Conservation (phyloP, 805 yeast species). For the Starmerella stellata region DNA sequence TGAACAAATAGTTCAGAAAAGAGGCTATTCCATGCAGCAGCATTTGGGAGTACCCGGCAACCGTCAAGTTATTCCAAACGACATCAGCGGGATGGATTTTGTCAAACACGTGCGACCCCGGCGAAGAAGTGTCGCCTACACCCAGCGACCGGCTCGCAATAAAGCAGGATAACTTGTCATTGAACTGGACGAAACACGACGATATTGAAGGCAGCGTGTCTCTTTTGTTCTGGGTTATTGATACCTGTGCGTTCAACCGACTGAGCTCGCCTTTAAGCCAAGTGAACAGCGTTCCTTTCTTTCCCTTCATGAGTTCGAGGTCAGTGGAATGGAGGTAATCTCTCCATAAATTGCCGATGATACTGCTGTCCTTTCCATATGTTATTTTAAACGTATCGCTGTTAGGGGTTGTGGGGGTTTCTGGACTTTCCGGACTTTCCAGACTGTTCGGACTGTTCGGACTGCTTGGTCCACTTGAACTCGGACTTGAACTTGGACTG, state of each 20-base stretch:
- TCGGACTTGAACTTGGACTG: too few species aligned
- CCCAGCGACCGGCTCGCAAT: slow-evolving; percentile 33
- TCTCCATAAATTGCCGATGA: slow-evolving; percentile 17
- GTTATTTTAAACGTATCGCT: too few species aligned
- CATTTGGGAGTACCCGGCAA: slow-evolving; percentile 6
- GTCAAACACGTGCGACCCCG: slow-evolving; percentile 9
- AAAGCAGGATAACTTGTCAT: slow-evolving; percentile 38
- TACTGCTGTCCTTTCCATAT: slow-evolving; percentile 10
- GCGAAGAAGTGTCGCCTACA: slow-evolving; percentile 1
- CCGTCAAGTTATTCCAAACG: slow-evolving; percentile 45
- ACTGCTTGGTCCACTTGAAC: too few species aligned
- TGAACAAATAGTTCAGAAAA: slow-evolving; percentile 31
- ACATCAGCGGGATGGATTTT: slow-evolving; percentile 51
- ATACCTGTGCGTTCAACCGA: slow-evolving; percentile 44
- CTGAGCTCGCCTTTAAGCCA: slow-evolving; percentile 47
- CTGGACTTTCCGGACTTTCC: neutral
- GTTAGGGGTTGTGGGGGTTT: neutral
- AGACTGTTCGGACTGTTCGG: too few species aligned
- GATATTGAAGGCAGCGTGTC: slow-evolving; percentile 19
- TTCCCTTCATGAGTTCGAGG: slow-evolving; percentile 7
- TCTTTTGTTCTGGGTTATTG: slow-evolving; percentile 34
- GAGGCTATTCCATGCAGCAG: slow-evolving; percentile 30
- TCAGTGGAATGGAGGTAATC: slow-evolving; percentile 41
- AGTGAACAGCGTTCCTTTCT: slow-evolving; percentile 25
- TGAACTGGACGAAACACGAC: slow-evolving; percentile 43